Evolutionary conservation across 139 green algal genomes (phyloP).

Genomic region (Nannochloris sp.): DNA sequence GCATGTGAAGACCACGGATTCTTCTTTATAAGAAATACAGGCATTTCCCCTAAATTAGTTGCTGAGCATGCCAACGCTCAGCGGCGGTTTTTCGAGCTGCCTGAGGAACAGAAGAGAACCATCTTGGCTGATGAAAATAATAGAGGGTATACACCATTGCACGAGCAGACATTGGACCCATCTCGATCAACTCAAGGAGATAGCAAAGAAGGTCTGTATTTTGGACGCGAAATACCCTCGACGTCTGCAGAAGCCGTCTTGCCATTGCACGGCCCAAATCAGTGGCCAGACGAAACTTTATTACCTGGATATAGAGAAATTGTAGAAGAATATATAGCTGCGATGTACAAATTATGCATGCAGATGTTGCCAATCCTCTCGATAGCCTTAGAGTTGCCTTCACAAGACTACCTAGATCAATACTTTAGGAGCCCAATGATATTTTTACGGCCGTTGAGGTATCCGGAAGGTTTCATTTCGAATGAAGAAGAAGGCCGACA

Average conservation of each 20-base stretch:
- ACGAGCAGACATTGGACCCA: slow-evolving; percentile 84
- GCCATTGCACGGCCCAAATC: slow-evolving; percentile 87
- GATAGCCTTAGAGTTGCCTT: slow-evolving; percentile 57
- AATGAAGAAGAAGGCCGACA: slow-evolving; percentile 10
- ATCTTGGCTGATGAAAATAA: slow-evolving; percentile 62
- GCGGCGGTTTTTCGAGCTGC: slow-evolving; percentile 64
- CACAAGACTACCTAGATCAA: slow-evolving; percentile 56
- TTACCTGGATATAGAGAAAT: slow-evolving; percentile 45
- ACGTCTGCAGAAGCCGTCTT: slow-evolving; percentile 37
- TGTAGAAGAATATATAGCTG: slow-evolving; percentile 51
- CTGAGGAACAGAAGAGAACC: slow-evolving; percentile 58
- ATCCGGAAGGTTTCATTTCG: slow-evolving; percentile 31
- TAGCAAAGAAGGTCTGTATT: slow-evolving; percentile 87
- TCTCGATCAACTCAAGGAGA: slow-evolving; percentile 52
- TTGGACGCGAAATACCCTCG: slow-evolving; percentile 52
- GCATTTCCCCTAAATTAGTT: slow-evolving; percentile 48
- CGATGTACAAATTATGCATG: slow-evolving; percentile 25
- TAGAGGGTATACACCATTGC: slow-evolving; percentile 39
- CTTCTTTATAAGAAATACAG: slow-evolving; percentile 75
- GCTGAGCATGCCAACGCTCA: slow-evolving; percentile 41
- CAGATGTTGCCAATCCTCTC: slow-evolving; percentile 72
- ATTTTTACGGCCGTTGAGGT: slow-evolving; percentile 81
- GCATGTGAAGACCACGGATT: slow-evolving; percentile 46
- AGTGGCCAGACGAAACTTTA: slow-evolving; percentile 60
- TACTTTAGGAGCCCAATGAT: slow-evolving; percentile 69